phyloP scores from a whole-genome alignment of 768 basidiomycete genomes.

The Mrakia frigida region DNA sequence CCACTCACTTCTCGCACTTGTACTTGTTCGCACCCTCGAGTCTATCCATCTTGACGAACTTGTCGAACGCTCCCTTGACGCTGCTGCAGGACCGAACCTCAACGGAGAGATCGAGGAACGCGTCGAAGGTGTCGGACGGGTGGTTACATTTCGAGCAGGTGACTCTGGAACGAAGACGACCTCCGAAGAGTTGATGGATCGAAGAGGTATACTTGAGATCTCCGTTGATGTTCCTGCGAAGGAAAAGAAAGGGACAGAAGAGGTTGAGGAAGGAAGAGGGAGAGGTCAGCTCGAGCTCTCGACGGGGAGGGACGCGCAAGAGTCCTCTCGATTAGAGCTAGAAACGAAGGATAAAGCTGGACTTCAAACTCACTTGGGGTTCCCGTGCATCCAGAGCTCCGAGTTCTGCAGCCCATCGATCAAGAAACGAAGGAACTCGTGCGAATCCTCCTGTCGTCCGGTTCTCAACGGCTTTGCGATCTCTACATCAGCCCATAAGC shows the following conservation, averaged over 20 bases:
- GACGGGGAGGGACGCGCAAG: too few relatives aligned
- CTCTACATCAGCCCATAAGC: neutral
- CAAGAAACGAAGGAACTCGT: slow-evolving; percentile 92
- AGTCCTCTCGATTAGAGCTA: too few relatives aligned
- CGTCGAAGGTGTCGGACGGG: slow-evolving; percentile 94
- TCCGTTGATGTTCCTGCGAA: slow-evolving; percentile 40
- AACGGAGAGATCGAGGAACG: slow-evolving; percentile 85
- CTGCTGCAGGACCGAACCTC: slow-evolving; percentile 57
- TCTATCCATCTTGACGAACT: slow-evolving; percentile 74
- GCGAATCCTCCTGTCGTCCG: slow-evolving; percentile 95
- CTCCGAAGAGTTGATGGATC: slow-evolving; percentile 93
- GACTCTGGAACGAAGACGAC: slow-evolving; percentile 82
- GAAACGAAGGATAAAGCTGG: neutral
- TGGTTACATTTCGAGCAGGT: slow-evolving; percentile 72
- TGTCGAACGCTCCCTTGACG: slow-evolving; percentile 66
- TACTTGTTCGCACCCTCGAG: slow-evolving; percentile 91
- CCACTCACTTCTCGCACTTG: slow-evolving; percentile 88
- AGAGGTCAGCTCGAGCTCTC: neutral
- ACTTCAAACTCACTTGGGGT: slow-evolving; percentile 57
- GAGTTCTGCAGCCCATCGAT: slow-evolving; percentile 86
- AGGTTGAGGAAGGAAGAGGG: slow-evolving; percentile 4
- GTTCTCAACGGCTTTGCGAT: slow-evolving; percentile 46
- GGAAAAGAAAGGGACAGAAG: neutral
- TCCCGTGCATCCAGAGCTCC: slow-evolving; percentile 57
- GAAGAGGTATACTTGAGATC: slow-evolving; percentile 69